These are phyloP conservation scores for Sarocladium brachiariae DNA, from an alignment of 2,329 filamentous ascomycete species.

Conservation along the genomic window DNA sequence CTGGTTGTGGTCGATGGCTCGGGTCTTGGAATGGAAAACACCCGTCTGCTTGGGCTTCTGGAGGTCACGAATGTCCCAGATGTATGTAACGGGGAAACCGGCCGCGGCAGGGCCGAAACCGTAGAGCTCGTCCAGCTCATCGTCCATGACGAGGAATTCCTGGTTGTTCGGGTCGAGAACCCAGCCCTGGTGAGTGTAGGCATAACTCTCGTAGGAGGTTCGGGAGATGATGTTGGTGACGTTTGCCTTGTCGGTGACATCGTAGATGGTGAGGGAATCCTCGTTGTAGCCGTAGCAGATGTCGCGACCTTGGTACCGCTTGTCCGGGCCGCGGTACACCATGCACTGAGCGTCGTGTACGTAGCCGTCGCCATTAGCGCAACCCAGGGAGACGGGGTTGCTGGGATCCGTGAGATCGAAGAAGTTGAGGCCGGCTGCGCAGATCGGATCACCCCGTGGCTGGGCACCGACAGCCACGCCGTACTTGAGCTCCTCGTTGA, in stretches of 20 bases:
- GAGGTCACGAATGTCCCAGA: slow-evolving; percentile 38
- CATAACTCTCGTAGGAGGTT: slow-evolving; percentile 44
- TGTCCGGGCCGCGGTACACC: slow-evolving; percentile 22
- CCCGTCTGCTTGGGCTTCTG: slow-evolving; percentile 34
- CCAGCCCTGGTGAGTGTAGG: slow-evolving; percentile 48
- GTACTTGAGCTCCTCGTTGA: slow-evolving; percentile 27
- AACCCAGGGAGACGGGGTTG: slow-evolving; percentile 46
- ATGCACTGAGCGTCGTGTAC: slow-evolving; percentile 40
- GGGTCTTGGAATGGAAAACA: slow-evolving; percentile 19
- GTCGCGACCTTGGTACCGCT: slow-evolving; percentile 35
- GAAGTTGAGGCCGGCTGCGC: slow-evolving; percentile 44
- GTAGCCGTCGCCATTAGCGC: slow-evolving; percentile 47
- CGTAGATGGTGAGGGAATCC: slow-evolving; percentile 42
- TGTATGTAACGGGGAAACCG: slow-evolving; percentile 39
- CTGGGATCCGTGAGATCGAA: slow-evolving; percentile 49
- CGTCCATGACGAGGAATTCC: slow-evolving; percentile 37
- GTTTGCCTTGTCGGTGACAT: slow-evolving; percentile 46
- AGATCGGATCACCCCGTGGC: slow-evolving; percentile 34
- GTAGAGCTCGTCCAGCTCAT: slow-evolving; percentile 41
- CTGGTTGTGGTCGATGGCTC: slow-evolving; percentile 37
- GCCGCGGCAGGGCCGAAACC: slow-evolving; percentile 29
- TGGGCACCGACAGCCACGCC: slow-evolving; percentile 39
- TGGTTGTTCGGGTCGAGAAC: slow-evolving; percentile 36
- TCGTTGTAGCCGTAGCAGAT: slow-evolving; percentile 49
- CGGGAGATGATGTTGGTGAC: slow-evolving; percentile 42